Conservation (phyloP, 2,329 filamentous ascomycete genomes). For the Samsoniella hepiali region DNA sequence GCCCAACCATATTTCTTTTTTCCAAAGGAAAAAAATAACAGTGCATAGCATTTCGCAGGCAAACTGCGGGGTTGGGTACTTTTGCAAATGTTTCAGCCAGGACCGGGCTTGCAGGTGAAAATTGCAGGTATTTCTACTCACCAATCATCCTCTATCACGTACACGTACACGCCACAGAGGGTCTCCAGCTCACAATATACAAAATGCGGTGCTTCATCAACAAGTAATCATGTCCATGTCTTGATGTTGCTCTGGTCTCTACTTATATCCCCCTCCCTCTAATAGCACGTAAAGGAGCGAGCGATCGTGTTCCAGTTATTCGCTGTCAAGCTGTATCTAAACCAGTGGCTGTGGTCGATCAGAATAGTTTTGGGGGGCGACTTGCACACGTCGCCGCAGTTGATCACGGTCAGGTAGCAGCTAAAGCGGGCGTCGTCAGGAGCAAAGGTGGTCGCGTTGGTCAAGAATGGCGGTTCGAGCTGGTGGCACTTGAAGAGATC, state of each 20-base stretch:
- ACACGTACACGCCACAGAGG: neutral
- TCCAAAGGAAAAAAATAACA: too few relatives aligned
- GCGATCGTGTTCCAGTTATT: constrained; percentile 44
- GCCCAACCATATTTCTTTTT: neutral
- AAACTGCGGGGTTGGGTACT: too few relatives aligned
- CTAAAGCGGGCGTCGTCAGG: constrained; percentile 47
- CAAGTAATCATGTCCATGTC: neutral
- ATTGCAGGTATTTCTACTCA: neutral
- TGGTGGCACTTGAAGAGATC: constrained; percentile 44
- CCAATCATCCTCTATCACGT: neutral
- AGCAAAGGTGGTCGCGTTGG: constrained; percentile 48
- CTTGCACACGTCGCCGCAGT: constrained; percentile 44
- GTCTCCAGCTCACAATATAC: neutral
- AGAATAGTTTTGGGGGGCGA: constrained; percentile 33
- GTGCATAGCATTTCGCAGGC: too few relatives aligned
- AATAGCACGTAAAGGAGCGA: constrained; percentile 35
- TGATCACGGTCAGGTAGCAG: constrained; percentile 43
- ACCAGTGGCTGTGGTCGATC: constrained; percentile 43
- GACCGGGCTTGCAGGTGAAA: too few relatives aligned
- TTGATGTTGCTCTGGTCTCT: neutral
- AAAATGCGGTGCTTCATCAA: neutral
- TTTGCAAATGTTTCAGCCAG: too few relatives aligned
- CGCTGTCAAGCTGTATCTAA: constrained; percentile 37
- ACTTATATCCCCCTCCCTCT: neutral
- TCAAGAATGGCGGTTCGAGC: constrained; percentile 38